Percentiles rank a stretch among this genome's conserved stretches.
Conservation (phyloP, 441 rosid genomes). For the Pelargonium citronellum region DNA sequence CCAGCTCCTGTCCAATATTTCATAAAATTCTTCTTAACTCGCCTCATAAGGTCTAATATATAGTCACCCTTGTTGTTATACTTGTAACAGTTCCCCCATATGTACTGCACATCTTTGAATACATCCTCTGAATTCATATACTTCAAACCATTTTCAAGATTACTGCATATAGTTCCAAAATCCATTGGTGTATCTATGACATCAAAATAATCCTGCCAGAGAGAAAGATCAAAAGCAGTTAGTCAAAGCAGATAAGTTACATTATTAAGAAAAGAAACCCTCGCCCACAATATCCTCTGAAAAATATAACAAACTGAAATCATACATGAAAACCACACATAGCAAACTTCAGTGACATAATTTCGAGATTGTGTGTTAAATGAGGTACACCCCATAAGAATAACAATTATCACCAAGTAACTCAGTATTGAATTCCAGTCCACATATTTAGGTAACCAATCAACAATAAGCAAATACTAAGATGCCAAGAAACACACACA, state of each 20-base stretch:
- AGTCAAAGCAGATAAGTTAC: conserved; percentile 5
- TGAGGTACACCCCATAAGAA: background rate
- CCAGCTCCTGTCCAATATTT: conserved; percentile 86
- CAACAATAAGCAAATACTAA: background rate
- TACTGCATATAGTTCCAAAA: conserved; percentile 85
- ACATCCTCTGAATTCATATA: conserved; percentile 83
- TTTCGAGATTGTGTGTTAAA: background rate
- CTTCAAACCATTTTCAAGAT: conserved; percentile 59
- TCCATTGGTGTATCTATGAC: conserved; percentile 96
- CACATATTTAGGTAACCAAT: background rate
- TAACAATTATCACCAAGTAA: conserved; percentile 2
- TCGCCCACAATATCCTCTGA: too few relatives aligned
- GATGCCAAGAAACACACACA: background rate
- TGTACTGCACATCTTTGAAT: conserved; percentile 73
- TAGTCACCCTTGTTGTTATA: conserved; percentile 95
- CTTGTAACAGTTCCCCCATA: conserved; percentile 88
- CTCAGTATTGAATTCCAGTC: background rate
- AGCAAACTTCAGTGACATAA: too few relatives aligned
- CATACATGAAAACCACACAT: too few relatives aligned
- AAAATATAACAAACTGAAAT: too few relatives aligned
- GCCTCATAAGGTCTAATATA: conserved; percentile 84
- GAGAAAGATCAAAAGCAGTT: conserved; percentile 4
- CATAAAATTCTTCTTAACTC: conserved; percentile 94
- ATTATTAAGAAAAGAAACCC: background rate
- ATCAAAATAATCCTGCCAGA: conserved; percentile 76